Evolutionary conservation across 1,139 yeast species (phyloP).

Genomic region (Kazachstania sp.): DNA sequence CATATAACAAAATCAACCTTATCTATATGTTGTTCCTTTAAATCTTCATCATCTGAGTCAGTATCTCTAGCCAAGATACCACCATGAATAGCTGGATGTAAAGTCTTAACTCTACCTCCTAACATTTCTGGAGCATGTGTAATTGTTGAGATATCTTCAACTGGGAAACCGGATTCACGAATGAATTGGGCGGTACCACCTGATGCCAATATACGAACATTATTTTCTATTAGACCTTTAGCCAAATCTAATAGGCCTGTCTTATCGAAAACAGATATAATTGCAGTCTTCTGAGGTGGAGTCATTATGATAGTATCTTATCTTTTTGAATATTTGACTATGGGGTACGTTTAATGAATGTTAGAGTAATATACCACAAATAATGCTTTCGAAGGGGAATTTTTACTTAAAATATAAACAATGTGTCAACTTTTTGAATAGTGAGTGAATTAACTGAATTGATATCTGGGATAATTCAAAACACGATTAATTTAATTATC

Average conservation of each 20-base stretch:
- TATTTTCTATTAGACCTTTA: constrained; percentile 80
- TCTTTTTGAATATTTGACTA: too few relatives aligned
- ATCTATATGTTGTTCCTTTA: constrained; percentile 78
- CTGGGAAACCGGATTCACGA: constrained; percentile 97
- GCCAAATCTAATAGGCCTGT: constrained; percentile 94
- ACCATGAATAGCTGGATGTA: constrained; percentile 98
- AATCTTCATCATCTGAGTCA: constrained; percentile 82
- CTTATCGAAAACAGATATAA: constrained; percentile 92
- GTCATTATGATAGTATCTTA: constrained; percentile 4
- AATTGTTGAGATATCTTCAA: constrained; percentile 86
- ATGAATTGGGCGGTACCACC: constrained; percentile 95
- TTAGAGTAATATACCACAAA: too few relatives aligned
- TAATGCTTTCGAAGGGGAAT: too few relatives aligned
- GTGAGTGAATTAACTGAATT: too few relatives aligned
- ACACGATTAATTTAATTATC: too few relatives aligned
- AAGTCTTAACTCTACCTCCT: constrained; percentile 95
- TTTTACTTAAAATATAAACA: too few relatives aligned
- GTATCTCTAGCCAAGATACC: constrained; percentile 93
- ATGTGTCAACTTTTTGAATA: too few relatives aligned
- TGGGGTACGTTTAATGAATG: too few relatives aligned
- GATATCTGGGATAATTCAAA: too few relatives aligned
- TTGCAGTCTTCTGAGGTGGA: constrained; percentile 61
- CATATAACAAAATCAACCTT: constrained; percentile 96
- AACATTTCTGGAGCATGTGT: constrained; percentile 99
- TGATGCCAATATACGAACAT: constrained; percentile 87